phyloP scores from a whole-genome alignment of 495 filamentous ascomycete species.

The Elaphomyces granulatus region DNA sequence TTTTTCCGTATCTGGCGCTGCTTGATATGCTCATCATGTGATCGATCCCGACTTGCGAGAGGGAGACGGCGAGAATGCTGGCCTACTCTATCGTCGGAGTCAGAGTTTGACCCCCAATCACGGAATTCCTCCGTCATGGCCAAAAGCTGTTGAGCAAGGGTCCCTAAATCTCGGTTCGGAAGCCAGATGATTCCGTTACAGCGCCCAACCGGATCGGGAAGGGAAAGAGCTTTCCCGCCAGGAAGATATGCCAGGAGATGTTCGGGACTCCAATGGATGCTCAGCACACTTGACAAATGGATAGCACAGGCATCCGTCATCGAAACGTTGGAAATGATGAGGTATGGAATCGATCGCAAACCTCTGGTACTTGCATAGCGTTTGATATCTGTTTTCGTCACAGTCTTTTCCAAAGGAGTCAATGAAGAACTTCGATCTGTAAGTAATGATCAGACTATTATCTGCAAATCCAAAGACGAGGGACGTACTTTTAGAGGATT shows the following conservation, averaged over 20 bases:
- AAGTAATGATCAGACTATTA: too few relatives aligned
- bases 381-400: constrained; percentile 10
- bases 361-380: constrained; percentile 25
- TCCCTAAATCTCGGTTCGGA: constrained; percentile 15
- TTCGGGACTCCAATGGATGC: constrained; percentile 24
- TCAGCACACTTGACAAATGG: constrained; percentile 31
- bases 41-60: constrained; percentile 1
- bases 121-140: constrained; percentile 35
- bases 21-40: constrained; percentile 5
- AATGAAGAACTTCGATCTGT: constrained; percentile 7
- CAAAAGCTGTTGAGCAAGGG: constrained; percentile 32
- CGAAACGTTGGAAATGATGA: constrained; percentile 24
- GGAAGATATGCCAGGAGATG: constrained; percentile 28
- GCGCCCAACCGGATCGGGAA: constrained; percentile 12
- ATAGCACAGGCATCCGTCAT: constrained; percentile 27
- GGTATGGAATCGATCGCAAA: constrained; percentile 31
- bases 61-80: neutral
- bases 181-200: constrained; percentile 26
- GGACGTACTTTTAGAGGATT: constrained; percentile 4
- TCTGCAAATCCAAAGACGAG: too few relatives aligned
- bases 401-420: constrained; percentile 7
- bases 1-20: constrained; percentile 13
- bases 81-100: constrained; percentile 5
- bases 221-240: constrained; percentile 13
- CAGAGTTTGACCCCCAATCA: constrained; percentile 4